These are phyloP conservation scores for Biscutella auriculata DNA, from an alignment of 441 rosid genomes.

Conservation along the genomic window DNA sequence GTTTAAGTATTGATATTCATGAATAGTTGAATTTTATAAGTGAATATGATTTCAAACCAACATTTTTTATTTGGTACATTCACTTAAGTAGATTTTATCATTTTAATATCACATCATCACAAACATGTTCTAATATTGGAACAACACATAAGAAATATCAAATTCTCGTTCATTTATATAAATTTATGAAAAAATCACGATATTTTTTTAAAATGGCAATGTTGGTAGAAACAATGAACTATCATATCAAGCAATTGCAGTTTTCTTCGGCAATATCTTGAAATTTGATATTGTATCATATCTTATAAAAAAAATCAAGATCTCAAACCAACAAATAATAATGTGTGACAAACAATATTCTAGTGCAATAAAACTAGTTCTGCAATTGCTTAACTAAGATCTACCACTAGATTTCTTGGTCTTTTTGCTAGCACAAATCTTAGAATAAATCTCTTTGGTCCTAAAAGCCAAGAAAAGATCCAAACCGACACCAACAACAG, in stretches of 20 bases:
- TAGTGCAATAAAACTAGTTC: neutral
- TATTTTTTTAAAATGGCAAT: too few relatives aligned
- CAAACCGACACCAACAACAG: slow-evolving; percentile 31
- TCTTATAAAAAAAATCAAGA: neutral
- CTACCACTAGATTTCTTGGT: slow-evolving; percentile 3
- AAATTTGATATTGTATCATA: slow-evolving; percentile 4
- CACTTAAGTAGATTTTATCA: too few relatives aligned
- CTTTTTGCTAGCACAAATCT: slow-evolving; percentile 29
- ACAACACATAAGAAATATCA: too few relatives aligned
- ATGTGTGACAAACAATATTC: neutral
- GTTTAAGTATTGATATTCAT: too few relatives aligned
- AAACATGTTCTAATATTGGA: too few relatives aligned
- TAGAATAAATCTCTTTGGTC: slow-evolving; percentile 30
- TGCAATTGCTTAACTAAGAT: slow-evolving; percentile 9
- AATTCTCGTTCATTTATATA: too few relatives aligned
- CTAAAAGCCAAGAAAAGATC: slow-evolving; percentile 30
- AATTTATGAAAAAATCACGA: neutral
- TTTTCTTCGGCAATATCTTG: neutral
- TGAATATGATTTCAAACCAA: too few relatives aligned
- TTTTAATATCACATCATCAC: too few relatives aligned
- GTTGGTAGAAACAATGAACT: too few relatives aligned
- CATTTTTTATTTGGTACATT: too few relatives aligned
- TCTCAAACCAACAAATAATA: too few relatives aligned
- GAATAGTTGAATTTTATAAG: too few relatives aligned
- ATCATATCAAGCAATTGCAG: neutral